These are phyloP conservation scores for Smittium mucronatum DNA, from an alignment of 371 early-diverging fungal genomes.

Conservation along the genomic window DNA sequence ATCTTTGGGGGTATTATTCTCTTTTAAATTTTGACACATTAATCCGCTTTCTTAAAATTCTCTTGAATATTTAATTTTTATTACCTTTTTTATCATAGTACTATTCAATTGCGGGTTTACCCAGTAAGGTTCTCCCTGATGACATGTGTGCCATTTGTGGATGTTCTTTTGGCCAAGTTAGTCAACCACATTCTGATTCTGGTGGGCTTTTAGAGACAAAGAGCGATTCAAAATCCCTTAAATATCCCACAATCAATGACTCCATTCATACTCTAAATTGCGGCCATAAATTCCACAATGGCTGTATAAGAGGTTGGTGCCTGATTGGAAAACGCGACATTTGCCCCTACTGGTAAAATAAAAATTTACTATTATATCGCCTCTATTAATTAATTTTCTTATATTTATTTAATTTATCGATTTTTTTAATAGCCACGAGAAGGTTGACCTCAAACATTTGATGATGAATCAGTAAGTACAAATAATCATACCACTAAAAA, in stretches of 20 bases:
- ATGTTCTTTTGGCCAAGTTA: slow-evolving; percentile 14
- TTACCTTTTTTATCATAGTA: slow-evolving; percentile 13
- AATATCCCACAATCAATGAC: slow-evolving; percentile 12
- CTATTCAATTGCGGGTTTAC: slow-evolving; percentile 17
- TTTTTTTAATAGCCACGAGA: slow-evolving; percentile 19
- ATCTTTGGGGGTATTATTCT: slow-evolving; percentile 20
- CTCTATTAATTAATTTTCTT: not conserved
- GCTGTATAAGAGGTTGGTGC: slow-evolving; percentile 36
- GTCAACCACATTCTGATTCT: not conserved
- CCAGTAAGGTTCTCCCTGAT: slow-evolving; percentile 23
- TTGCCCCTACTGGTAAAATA: slow-evolving; percentile 26
- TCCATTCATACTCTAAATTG: slow-evolving; percentile 22
- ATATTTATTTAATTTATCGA: not conserved
- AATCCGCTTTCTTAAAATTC: slow-evolving; percentile 1
- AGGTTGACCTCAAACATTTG: slow-evolving; percentile 28
- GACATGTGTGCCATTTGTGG: slow-evolving; percentile 31
- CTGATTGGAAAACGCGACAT: slow-evolving; percentile 29
- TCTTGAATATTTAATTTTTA: too few species aligned
- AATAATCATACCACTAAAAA: not conserved
- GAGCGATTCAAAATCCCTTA: not conserved
- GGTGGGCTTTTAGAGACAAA: slow-evolving; percentile 1
- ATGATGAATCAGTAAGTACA: slow-evolving; percentile 17
- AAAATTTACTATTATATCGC: not conserved
- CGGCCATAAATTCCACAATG: slow-evolving; percentile 28
- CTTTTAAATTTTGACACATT: not conserved